Base-by-base conservation (phyloP, 306 rosid species). In the Lathyrus aphaca region DNA sequence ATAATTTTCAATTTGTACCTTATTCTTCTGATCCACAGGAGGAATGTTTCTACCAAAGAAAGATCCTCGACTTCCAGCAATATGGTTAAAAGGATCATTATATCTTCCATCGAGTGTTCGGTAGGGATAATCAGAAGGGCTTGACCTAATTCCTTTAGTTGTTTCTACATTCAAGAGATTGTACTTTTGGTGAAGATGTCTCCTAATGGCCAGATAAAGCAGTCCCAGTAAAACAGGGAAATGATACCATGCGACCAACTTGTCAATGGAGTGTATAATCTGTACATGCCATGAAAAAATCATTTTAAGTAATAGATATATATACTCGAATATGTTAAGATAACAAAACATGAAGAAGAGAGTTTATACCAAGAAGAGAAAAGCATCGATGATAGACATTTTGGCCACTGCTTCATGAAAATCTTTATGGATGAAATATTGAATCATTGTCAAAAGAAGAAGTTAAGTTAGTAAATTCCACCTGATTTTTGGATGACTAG, bases 21-120 rank as follows among this genome's bases (percentile, higher is more conserved):
- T 82, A 0, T 69, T 17, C 23, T 84, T 82, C 58, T 84, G 87
- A 44, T 80, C 69, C 2, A 80, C 82, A 0, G 92, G 92, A 2
- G 57, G 82, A 10, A 84, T 0, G 8, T 87, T 87, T 64, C 92
- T 80, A 39, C 92, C 92, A 75, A 87, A 73, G 77, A 87, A 84
- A 25, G 82, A 42, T 0, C 89, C 92, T 40, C 80, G 64, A 43
- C 84, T 70, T 11, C 89, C 92, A 38, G 72, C 87, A 27, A 9
- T 81, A 23, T 84, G 84, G 37, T 84, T 70, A 76, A 87, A 80
- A 15, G 89, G 92, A 6, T 87, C 92, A 35, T 82, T 87, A 10
- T 3, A 82, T 40, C 68, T 58, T 70, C 89, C 92, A 14, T 87
- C 69, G 13, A 71, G 71, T 1, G 89, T 80, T 56, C 92, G 64